These are phyloP conservation scores for Metschnikowia reukaufii DNA, from an alignment of 805 yeast genomes.

Conservation along the genomic window DNA sequence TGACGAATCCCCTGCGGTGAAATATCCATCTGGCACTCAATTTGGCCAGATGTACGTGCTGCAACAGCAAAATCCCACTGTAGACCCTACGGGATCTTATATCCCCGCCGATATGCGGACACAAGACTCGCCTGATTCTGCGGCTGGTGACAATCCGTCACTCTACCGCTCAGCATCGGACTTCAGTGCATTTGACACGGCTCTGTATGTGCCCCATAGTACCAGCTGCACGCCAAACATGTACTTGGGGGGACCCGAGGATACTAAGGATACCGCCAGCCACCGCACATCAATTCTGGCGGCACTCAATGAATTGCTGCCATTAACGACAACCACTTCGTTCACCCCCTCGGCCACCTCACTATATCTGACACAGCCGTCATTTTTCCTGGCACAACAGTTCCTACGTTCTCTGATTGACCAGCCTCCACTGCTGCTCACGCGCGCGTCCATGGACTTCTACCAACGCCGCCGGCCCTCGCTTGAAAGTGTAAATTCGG, in stretches of 20 bases:
- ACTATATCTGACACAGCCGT: slow-evolving; percentile 42
- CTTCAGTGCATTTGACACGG: not conserved
- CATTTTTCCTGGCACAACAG: slow-evolving; percentile 45
- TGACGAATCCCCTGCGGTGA: no score
- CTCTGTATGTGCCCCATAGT: no score
- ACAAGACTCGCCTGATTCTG: not conserved
- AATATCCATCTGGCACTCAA: no score
- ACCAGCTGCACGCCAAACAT: no score
- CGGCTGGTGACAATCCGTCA: no score
- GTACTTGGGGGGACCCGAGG: not conserved
- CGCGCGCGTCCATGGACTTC: slow-evolving; percentile 36
- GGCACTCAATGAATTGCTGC: slow-evolving; percentile 33
- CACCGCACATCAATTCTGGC: slow-evolving; percentile 19
- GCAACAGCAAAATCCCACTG: no score
- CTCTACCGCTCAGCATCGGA: slow-evolving; percentile 1
- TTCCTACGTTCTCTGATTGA: slow-evolving; percentile 41
- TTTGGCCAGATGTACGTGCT: no score
- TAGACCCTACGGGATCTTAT: not conserved
- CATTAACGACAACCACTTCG: slow-evolving; percentile 45
- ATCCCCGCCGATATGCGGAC: slow-evolving; percentile 3
- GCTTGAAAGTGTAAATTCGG: slow-evolving; percentile 31
- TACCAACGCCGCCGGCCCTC: slow-evolving; percentile 29
- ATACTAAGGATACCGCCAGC: slow-evolving; percentile 7
- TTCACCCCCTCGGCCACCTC: slow-evolving; percentile 42
- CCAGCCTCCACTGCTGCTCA: slow-evolving; percentile 29